Evolutionary conservation across 345 rosid species (phyloP).

Genomic region (Kandelia obovata): DNA sequence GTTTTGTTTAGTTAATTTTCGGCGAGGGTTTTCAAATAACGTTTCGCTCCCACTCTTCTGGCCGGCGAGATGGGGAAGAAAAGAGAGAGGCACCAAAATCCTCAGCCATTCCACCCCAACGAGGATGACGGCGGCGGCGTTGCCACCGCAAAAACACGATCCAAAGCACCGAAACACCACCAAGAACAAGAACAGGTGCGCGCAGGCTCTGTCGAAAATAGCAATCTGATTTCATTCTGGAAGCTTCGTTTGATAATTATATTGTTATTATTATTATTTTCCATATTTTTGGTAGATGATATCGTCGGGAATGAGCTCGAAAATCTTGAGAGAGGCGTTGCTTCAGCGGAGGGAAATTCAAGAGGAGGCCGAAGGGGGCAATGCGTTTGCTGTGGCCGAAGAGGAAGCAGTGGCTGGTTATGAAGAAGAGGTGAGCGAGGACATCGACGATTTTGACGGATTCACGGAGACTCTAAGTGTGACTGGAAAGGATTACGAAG

Average conservation of each 20-base stretch:
- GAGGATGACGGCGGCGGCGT: constrained; percentile 20
- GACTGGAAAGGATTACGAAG: constrained; percentile 28
- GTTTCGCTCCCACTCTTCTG: no score
- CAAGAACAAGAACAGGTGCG: constrained; percentile 50
- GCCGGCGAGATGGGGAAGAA: constrained; percentile 37
- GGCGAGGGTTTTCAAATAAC: no score
- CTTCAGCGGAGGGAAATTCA: constrained; percentile 77
- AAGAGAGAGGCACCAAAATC: constrained; percentile 60
- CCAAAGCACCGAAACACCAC: constrained; percentile 63
- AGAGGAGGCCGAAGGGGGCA: constrained; percentile 51
- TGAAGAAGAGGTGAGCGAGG: constrained; percentile 35
- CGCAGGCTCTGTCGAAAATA: no score
- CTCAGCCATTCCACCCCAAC: constrained; percentile 49
- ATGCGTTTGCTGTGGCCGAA: background rate
- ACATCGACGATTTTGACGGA: constrained; percentile 60
- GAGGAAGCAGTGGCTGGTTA: constrained; percentile 8
- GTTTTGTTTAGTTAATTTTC: no score
- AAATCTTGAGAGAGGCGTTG: constrained; percentile 79
- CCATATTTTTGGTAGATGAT: constrained; percentile 38
- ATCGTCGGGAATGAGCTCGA: constrained; percentile 64
- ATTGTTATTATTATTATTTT: background rate
- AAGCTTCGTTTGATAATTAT: background rate
- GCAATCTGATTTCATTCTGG: no score
- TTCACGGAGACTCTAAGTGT: constrained; percentile 57
- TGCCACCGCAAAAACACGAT: constrained; percentile 53